A percentile compares a stretch with the other conserved stretches of the same genome.
Conservation (phyloP, 2,329 filamentous ascomycete genomes). For the Scedosporium aurantiacum region DNA sequence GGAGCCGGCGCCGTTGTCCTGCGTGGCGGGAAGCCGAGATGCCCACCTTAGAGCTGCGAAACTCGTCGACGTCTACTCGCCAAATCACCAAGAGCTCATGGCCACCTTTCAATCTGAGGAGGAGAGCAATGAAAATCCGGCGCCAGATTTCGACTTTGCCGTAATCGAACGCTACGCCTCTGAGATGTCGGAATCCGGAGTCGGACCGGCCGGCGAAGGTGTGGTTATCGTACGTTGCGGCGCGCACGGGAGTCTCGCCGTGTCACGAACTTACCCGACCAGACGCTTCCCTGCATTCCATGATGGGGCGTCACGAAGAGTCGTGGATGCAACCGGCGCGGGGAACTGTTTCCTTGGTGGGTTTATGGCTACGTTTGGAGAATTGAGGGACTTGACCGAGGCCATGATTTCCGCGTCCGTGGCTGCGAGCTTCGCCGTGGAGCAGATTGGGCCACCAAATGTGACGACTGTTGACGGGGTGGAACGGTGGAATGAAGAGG, state of each 20-base stretch:
- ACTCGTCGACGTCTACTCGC: background rate
- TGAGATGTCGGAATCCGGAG: background rate
- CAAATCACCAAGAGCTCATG: background rate
- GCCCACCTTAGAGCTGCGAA: background rate
- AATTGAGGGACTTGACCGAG: background rate
- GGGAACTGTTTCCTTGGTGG: background rate
- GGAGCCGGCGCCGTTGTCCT: background rate
- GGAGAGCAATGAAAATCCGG: background rate
- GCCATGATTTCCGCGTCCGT: background rate
- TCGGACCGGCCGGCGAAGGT: background rate
- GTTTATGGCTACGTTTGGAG: background rate
- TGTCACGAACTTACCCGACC: background rate
- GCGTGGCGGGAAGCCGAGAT: background rate
- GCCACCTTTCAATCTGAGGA: background rate
- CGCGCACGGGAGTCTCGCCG: background rate
- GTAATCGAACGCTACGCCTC: background rate
- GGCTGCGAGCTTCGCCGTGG: background rate
- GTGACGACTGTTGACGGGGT: background rate
- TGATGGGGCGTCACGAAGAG: background rate
- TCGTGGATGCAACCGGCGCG: background rate
- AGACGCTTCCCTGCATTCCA: background rate
- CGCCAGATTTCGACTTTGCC: background rate
- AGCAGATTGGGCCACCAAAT: background rate
- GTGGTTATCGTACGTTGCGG: background rate
- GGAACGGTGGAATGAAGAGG: background rate